Evolutionary conservation across 371 early-diverging fungal genomes (phyloP).

Genomic region (Neoconidiobolus thromboides): DNA sequence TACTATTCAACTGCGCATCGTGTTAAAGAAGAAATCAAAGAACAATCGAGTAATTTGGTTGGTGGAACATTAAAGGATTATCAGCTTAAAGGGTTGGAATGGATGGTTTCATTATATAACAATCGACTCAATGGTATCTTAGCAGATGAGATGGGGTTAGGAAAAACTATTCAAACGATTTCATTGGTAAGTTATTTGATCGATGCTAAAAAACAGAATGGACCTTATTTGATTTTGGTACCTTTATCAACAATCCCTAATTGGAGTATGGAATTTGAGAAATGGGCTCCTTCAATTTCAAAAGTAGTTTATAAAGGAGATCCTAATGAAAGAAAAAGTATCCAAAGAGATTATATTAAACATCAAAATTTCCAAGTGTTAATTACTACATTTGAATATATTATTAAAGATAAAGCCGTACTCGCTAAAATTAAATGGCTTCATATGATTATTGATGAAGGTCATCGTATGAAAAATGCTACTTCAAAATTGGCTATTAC

Average conservation of each 20-base stretch:
- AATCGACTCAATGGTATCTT: slow-evolving; percentile 93
- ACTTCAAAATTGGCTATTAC: slow-evolving; percentile 70
- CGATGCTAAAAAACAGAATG: slow-evolving; percentile 73
- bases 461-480: slow-evolving; percentile 96
- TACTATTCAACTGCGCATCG: slow-evolving; percentile 77
- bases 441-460: slow-evolving; percentile 96
- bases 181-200: slow-evolving; percentile 86
- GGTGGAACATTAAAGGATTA: slow-evolving; percentile 91
- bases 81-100: slow-evolving; percentile 95
- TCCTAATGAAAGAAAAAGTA: slow-evolving; percentile 47
- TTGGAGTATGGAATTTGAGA: slow-evolving; percentile 93
- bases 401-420: slow-evolving; percentile 77
- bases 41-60: slow-evolving; percentile 59
- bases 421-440: slow-evolving; percentile 81
- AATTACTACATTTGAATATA: slow-evolving; percentile 96
- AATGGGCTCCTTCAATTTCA: slow-evolving; percentile 89
- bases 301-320: slow-evolving; percentile 84
- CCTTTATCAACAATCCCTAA: slow-evolving; percentile 88
- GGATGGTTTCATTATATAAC: slow-evolving; percentile 96
- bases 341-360: slow-evolving; percentile 51
- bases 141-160: slow-evolving; percentile 97
- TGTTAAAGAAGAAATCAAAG: slow-evolving; percentile 47
- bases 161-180: slow-evolving; percentile 96
- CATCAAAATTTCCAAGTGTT: slow-evolving; percentile 80
- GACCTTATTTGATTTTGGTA: slow-evolving; percentile 87